Base-by-base conservation (phyloP, 345 rosid species). In the Carallia pectinifolia region DNA sequence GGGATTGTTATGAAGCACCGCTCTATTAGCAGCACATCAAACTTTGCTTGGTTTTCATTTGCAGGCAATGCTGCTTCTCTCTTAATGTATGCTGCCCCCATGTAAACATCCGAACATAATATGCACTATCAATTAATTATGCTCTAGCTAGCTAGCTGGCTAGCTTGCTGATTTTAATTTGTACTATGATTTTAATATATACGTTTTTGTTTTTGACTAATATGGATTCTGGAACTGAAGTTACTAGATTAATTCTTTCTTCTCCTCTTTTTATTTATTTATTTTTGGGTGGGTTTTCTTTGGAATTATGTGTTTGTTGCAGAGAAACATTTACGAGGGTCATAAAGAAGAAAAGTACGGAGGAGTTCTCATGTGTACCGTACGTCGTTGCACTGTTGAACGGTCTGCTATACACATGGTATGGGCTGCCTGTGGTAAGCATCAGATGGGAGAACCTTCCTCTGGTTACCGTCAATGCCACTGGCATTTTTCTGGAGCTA, bases 31-130 rank as follows among this genome's bases (percentile, higher is more conserved):
- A 55, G 15, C 60, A 55, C 5, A 27, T 27, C 33, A 55, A 23
- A 23, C 27, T 55, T 33, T 55, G 60, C 60, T 18, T 55, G 33
- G 12, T 55, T 30, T 13, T 70, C 40, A 68, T 54, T 65, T 81
- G 81, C 90, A 94, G 98, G 97, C 68, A 94, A 89, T 77, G 97
- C 89, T 54, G 83, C 97, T 67, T 85, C 93, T 48, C 81, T 91
- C 82, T 74, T 87, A 76, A 94, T 90, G 60, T 90, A 76, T 37
- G 65, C 90, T 62, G 81, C 93, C 23, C 98, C 98, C 30, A 76
- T 81, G 96, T 89, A 94, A 84, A 62, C 66, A 59, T 66, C 15
- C 50, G 12, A 44, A 44, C 50, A 44, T 44, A 23, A 2, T 44
- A 15, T 15, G 13, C 16, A 13, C 13, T 44, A 33, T 33, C 34